Evolutionary conservation across 129 eudicot species (phyloP).

Genomic region (Lactuca saligna): DNA sequence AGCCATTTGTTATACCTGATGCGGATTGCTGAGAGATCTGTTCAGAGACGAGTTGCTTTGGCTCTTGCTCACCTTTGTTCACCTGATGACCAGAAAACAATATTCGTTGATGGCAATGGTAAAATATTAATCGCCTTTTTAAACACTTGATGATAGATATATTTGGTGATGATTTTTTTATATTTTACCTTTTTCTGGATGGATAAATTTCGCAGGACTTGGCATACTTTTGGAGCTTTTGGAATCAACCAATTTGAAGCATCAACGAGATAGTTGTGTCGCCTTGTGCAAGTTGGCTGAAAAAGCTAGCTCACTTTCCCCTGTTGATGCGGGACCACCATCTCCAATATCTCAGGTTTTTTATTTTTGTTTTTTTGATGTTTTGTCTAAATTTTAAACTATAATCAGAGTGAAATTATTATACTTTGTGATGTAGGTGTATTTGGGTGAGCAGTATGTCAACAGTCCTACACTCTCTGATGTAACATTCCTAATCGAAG

Average conservation of each 20-base stretch:
- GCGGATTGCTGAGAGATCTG: slow-evolving; percentile 52
- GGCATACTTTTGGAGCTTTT: slow-evolving; percentile 51
- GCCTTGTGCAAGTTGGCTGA: slow-evolving; percentile 60
- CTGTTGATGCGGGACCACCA: slow-evolving; percentile 63
- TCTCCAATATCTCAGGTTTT: slow-evolving; percentile 51
- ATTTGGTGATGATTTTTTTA: neutral
- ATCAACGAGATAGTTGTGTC: slow-evolving; percentile 53
- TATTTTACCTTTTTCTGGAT: slow-evolving; percentile 17
- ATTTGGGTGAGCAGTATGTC: slow-evolving; percentile 80
- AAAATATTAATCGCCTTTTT: neutral
- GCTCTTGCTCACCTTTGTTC: slow-evolving; percentile 70
- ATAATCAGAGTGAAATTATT: neutral
- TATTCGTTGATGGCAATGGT: slow-evolving; percentile 57
- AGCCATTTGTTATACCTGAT: slow-evolving; percentile 54
- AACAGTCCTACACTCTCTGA: slow-evolving; percentile 77
- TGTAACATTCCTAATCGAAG: slow-evolving; percentile 74
- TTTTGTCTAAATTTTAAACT: neutral
- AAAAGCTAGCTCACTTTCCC: slow-evolving; percentile 50
- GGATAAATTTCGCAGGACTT: slow-evolving; percentile 36
- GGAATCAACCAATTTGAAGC: slow-evolving; percentile 44
- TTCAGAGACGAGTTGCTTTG: slow-evolving; percentile 56
- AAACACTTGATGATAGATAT: too few relatives aligned
- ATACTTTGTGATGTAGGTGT: slow-evolving; percentile 52
- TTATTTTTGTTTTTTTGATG: neutral
- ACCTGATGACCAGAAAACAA: slow-evolving; percentile 53